Evolutionary conservation across 169 alveolate species (phyloP).

Genomic region (Plasmodium ovale): DNA sequence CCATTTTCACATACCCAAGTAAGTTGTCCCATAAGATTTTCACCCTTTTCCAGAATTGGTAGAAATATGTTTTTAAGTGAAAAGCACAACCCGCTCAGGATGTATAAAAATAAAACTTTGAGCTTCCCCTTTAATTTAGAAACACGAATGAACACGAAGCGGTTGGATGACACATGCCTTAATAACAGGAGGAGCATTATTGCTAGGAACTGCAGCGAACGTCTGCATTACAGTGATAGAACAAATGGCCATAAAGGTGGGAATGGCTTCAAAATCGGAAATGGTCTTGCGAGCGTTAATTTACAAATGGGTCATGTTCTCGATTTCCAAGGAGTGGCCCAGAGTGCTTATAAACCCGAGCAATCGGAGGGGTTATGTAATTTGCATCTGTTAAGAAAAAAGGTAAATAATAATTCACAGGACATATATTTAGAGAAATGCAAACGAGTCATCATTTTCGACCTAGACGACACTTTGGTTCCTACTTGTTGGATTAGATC

Average conservation of each 20-base stretch:
- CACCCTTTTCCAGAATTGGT: neutral
- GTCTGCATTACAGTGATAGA: too few relatives aligned
- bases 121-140: constrained; percentile 3
- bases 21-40: neutral
- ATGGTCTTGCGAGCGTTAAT: too few relatives aligned
- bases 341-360: too few relatives aligned
- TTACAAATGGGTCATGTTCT: too few relatives aligned
- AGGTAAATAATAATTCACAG: constrained; percentile 1
- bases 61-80: neutral
- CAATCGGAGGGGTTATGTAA: neutral
- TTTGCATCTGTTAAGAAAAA: neutral
- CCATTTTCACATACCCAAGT: constrained; percentile 3
- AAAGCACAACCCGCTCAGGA: neutral
- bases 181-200: too few relatives aligned
- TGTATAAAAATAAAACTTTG: constrained; percentile 33
- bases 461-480: constrained; percentile 87
- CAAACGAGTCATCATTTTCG: constrained; percentile 80
- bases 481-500: constrained; percentile 89
- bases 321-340: too few relatives aligned
- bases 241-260: too few relatives aligned
- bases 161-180: neutral
- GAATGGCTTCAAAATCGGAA: too few relatives aligned
- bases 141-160: constrained; percentile 2
- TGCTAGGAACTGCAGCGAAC: too few relatives aligned
- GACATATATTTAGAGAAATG: constrained; percentile 46